Conservation (phyloP, 2,329 filamentous ascomycete genomes). For the Aspergillus amoenus region DNA sequence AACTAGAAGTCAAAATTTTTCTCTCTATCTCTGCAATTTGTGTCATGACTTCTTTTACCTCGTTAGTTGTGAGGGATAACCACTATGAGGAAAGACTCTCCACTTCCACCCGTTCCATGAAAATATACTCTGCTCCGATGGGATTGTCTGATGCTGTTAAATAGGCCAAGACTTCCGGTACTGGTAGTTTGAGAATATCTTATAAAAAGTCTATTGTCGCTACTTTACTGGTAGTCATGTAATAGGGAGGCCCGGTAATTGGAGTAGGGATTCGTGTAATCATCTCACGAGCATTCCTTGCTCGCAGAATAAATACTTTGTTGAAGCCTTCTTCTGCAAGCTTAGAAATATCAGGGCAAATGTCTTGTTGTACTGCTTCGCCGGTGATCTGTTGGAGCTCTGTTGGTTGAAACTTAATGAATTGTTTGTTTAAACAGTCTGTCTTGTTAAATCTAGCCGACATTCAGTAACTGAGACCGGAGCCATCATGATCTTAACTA, state of each 20-base stretch:
- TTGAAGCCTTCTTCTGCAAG: conserved; percentile 29
- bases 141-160: conserved; percentile 36
- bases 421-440: too few species aligned
- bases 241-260: conserved; percentile 26
- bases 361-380: conserved; percentile 20
- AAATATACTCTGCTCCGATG: conserved; percentile 43
- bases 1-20: too few species aligned
- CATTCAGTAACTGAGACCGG: too few species aligned
- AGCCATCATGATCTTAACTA: too few species aligned
- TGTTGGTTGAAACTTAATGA: too few species aligned
- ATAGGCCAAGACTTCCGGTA: conserved; percentile 39
- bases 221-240: conserved; percentile 29
- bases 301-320: conserved; percentile 27
- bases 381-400: too few species aligned
- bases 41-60: too few species aligned
- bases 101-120: conserved; percentile 43
- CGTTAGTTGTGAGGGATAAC: too few species aligned
- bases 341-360: conserved; percentile 21
- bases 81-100: conserved; percentile 27
- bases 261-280: conserved; percentile 30
- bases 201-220: conserved; percentile 26
- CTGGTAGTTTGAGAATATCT: conserved; percentile 31
- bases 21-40: too few species aligned
- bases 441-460: too few species aligned
- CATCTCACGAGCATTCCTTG: conserved; percentile 24